Conservation (phyloP, 495 filamentous ascomycete genomes). For the Pyrenula massariospora region DNA sequence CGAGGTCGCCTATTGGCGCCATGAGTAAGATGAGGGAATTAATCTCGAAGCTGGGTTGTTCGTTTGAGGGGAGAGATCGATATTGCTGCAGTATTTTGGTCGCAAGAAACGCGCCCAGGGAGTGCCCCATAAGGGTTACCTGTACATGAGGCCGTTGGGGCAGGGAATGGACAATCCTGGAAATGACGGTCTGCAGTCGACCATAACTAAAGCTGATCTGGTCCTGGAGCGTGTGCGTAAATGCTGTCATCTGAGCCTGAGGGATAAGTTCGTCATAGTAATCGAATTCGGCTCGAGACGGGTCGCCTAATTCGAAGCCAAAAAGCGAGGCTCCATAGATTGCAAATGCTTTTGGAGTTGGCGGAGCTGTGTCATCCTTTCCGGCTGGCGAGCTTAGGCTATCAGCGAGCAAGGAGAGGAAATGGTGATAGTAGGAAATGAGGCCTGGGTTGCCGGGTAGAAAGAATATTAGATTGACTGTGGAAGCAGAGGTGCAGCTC, state of each 20-base stretch:
- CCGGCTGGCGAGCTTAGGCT: slow-evolving; percentile 8
- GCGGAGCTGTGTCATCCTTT: slow-evolving; percentile 12
- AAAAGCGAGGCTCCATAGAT: slow-evolving; percentile 62
- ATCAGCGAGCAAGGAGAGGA: slow-evolving; percentile 43
- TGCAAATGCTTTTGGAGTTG: slow-evolving; percentile 23
- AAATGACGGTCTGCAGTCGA: slow-evolving; percentile 9
- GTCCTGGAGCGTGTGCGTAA: slow-evolving; percentile 35
- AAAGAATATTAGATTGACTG: slow-evolving; percentile 38
- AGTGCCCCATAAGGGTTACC: slow-evolving; percentile 73
- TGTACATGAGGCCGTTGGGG: slow-evolving; percentile 8
- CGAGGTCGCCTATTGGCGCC: slow-evolving; percentile 67
- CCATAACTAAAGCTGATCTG: slow-evolving; percentile 43
- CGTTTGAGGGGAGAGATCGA: slow-evolving; percentile 1
- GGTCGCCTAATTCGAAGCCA: slow-evolving; percentile 52
- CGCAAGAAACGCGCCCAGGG: slow-evolving; percentile 68
- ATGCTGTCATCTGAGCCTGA: not conserved
- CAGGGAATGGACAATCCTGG: not conserved
- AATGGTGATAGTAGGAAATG: slow-evolving; percentile 67
- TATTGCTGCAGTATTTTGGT: slow-evolving; percentile 57
- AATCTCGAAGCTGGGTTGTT: slow-evolving; percentile 27
- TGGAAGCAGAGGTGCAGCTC: not conserved
- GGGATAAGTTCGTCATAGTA: not conserved
- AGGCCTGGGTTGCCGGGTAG: slow-evolving; percentile 84
- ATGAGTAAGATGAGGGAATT: slow-evolving; percentile 58
- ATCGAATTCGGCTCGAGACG: not conserved